Evolutionary conservation across 495 filamentous ascomycete species (phyloP).

Genomic region (Parachaetomium inaequale): DNA sequence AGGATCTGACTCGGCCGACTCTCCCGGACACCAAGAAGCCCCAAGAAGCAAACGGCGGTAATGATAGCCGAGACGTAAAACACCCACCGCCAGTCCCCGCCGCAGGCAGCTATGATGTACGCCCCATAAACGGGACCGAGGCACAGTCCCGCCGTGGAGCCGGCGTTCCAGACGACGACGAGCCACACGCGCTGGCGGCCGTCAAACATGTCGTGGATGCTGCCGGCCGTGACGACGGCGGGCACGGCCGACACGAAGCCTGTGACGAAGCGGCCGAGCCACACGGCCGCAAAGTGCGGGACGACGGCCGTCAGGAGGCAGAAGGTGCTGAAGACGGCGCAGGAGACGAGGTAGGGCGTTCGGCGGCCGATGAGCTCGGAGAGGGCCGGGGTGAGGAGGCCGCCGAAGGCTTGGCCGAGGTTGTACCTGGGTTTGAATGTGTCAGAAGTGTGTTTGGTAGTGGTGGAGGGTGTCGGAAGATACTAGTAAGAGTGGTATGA

Average conservation of each 20-base stretch:
- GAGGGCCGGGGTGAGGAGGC: background rate
- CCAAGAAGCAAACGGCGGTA: background rate
- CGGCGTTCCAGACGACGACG: background rate
- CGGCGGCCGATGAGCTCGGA: slow-evolving; percentile 1
- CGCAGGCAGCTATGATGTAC: background rate
- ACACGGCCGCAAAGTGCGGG: background rate
- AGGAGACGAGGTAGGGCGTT: background rate
- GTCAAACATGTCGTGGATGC: slow-evolving; percentile 4
- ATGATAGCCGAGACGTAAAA: background rate
- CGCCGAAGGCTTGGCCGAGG: background rate
- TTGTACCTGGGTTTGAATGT: background rate
- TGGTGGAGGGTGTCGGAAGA: no score
- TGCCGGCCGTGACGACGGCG: background rate
- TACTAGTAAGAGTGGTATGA: background rate
- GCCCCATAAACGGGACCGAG: background rate
- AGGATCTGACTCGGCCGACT: background rate
- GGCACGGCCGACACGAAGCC: slow-evolving; percentile 1
- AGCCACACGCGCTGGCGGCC: background rate
- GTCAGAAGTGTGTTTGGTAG: no score
- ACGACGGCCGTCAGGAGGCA: background rate
- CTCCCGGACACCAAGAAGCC: background rate
- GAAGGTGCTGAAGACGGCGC: background rate
- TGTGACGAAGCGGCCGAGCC: background rate
- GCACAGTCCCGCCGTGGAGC: background rate
- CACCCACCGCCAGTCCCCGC: background rate